These are phyloP conservation scores for Pseudogymnoascus sp. DNA, from an alignment of 2,329 filamentous ascomycete species.

Conservation along the genomic window DNA sequence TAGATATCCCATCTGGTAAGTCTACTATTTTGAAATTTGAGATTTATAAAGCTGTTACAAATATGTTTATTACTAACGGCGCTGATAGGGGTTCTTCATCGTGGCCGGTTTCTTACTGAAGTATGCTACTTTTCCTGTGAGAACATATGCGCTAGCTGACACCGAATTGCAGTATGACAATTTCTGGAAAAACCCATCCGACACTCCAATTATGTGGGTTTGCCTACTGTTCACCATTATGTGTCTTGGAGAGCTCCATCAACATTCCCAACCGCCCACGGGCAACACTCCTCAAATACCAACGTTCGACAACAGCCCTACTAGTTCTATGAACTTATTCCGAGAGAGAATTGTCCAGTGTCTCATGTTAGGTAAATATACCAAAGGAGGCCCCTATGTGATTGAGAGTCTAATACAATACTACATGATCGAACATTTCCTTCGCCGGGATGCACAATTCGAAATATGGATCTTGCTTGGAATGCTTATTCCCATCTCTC, in stretches of 20 bases:
- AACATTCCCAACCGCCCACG: not conserved
- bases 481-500: conserved; percentile 45
- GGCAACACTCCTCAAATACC: conserved; percentile 19
- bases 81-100: conserved; percentile 23
- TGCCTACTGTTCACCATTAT: conserved; percentile 22
- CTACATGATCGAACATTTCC: conserved; percentile 19
- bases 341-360: conserved; percentile 25
- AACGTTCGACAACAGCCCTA: conserved; percentile 20
- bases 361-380: conserved; percentile 25
- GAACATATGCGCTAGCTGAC: conserved; percentile 12
- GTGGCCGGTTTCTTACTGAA: conserved; percentile 24
- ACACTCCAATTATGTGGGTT: conserved; percentile 20
- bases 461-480: conserved; percentile 42
- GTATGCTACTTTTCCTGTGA: conserved; percentile 17
- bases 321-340: conserved; percentile 22
- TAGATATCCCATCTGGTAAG: conserved; percentile 20
- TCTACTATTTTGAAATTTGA: conserved; percentile 18
- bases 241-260: conserved; percentile 16
- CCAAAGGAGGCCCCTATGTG: conserved; percentile 22
- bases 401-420: conserved; percentile 23
- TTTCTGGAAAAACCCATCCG: conserved; percentile 24
- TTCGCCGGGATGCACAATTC: conserved; percentile 29
- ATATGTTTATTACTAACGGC: conserved; percentile 15
- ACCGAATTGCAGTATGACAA: conserved; percentile 23
- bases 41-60: conserved; percentile 15